Base-by-base conservation (phyloP, 805 yeast genomes). In the Saccharomycopsis sp. region DNA sequence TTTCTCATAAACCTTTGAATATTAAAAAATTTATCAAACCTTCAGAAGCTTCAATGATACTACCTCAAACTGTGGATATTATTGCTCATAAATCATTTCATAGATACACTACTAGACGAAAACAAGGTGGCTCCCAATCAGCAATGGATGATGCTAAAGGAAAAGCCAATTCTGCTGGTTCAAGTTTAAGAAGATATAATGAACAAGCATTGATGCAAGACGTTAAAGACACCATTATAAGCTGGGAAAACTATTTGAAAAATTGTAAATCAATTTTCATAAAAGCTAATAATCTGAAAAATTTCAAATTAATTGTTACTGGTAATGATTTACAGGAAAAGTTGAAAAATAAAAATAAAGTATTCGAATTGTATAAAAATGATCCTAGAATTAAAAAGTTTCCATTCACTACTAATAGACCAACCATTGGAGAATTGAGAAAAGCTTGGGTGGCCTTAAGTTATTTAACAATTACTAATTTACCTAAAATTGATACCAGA, bases 61-160 rank as follows among this genome's bases (percentile, higher is more conserved):
- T 69, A 33, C 75, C 72, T 40, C 85, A 77, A 57, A 70, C 74
- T 14, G 94, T 79, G 15, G 71, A 67, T 37, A 58, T 88, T 6
- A 39, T 87, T 2, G 79, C 66, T 14, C 85, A 86, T 44, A 89
- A 87, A 53, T 82, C 96, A 0, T 85, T 84, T 58, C 98, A 89
- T 57, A 69, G 97, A 49, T 92, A 92, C 54, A 92, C 98, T 2
- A 87, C 96, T 1, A 76, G 98, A 64, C 72, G 96, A 49, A 92
- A 92, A 55, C 98, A 92, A 59, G 98, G 98, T 66, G 98, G 98
- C 1, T 73, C 96, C 0, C 98, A 92, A 57, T 74, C 88, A 49
- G 88, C 96, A 1, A 80, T 74, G 59, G 98, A 92, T 59, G 85
- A 80, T 53, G 82, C 95, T 1, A 74, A 81, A 49, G 97, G 98